A percentile compares a stretch with the other conserved stretches of the same genome.
These are phyloP conservation scores for Pleodorina starrii DNA, from an alignment of 139 green algal species.

Conservation along the genomic window DNA sequence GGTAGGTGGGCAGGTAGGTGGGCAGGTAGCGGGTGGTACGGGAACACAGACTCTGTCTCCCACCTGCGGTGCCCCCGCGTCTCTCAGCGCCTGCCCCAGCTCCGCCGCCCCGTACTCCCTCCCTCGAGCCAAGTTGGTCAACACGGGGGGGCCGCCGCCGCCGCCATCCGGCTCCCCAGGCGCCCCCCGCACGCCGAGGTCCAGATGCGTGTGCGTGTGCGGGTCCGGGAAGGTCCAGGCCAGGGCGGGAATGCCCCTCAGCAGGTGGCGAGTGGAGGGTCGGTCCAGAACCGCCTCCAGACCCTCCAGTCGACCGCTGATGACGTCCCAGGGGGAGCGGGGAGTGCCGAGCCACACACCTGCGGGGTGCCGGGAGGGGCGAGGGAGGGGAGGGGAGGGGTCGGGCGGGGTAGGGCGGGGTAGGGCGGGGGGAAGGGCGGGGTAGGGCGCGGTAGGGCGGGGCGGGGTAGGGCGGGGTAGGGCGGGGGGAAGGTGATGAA, in stretches of 20 bases:
- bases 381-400: neutral
- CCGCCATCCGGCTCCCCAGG: neutral
- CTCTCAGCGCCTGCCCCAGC: constrained; percentile 33
- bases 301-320: constrained; percentile 23
- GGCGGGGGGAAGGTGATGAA: too few relatives aligned
- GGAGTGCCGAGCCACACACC: constrained; percentile 34
- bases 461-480: neutral
- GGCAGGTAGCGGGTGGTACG: too few relatives aligned
- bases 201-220: too few relatives aligned
- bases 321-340: neutral
- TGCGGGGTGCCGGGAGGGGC: neutral
- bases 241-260: constrained; percentile 33
- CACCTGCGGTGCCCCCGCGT: constrained; percentile 29
- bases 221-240: constrained; percentile 34
- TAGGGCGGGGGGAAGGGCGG: neutral
- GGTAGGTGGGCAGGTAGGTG: too few relatives aligned
- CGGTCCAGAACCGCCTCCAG: constrained; percentile 37
- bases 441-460: neutral
- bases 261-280: neutral
- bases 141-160: neutral
- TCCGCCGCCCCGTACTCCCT: neutral
- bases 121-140: constrained; percentile 11
- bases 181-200: too few relatives aligned
- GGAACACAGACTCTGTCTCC: neutral
- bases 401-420: neutral